Conservation (phyloP, 1,139 yeast species). For the Taphrina communis region DNA sequence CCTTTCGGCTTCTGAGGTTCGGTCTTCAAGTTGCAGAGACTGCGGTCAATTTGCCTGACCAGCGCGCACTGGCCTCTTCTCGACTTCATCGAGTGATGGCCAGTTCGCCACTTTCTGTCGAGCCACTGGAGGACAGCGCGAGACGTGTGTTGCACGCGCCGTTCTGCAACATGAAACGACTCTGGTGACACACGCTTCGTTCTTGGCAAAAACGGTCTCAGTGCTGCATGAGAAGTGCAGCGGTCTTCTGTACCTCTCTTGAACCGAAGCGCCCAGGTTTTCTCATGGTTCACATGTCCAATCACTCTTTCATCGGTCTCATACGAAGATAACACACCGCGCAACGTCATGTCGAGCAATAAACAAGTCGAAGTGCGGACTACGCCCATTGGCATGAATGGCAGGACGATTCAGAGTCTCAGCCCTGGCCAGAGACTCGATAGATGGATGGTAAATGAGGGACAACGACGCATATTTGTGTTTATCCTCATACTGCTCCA, state of each 20-base stretch:
- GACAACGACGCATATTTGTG: constrained; percentile 23
- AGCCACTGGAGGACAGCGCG: too few species aligned
- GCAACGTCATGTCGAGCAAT: neutral
- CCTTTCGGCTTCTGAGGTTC: too few species aligned
- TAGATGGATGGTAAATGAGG: constrained; percentile 42
- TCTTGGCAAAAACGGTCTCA: constrained; percentile 17
- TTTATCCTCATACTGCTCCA: constrained; percentile 27
- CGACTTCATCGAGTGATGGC: too few species aligned
- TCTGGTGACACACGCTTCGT: neutral
- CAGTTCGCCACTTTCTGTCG: too few species aligned
- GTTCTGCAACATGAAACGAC: constrained; percentile 5
- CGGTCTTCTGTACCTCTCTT: neutral
- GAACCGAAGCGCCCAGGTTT: neutral
- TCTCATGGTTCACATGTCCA: neutral
- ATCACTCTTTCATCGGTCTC: neutral
- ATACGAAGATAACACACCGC: neutral
- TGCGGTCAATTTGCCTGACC: neutral
- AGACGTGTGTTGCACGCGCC: neutral
- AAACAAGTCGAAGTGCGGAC: neutral
- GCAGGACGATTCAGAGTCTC: constrained; percentile 4
- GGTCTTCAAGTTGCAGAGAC: too few species aligned
- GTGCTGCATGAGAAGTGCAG: neutral
- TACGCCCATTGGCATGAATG: neutral
- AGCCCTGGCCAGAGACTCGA: constrained; percentile 35
- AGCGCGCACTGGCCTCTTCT: neutral